phyloP scores from a whole-genome alignment of 371 early-diverging fungal species.

The Spraguea lophii region DNA sequence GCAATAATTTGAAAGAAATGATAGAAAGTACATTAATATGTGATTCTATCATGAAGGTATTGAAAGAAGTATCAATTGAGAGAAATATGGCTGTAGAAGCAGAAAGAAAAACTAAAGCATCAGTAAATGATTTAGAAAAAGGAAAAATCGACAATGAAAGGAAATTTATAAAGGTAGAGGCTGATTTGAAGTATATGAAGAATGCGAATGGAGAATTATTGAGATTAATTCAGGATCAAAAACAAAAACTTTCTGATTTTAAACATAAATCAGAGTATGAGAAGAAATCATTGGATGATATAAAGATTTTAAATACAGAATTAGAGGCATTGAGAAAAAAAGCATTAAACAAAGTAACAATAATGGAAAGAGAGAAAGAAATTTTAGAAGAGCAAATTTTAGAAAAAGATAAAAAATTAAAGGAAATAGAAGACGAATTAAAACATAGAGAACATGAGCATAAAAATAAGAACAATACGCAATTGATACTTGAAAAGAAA shows the following conservation, averaged over 20 bases:
- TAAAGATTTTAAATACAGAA: slow-evolving; percentile 18
- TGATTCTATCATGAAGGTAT: slow-evolving; percentile 32
- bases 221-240: slow-evolving; percentile 31
- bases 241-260: slow-evolving; percentile 7
- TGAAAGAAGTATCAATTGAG: slow-evolving; percentile 28
- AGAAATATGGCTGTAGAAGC: slow-evolving; percentile 11
- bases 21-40: slow-evolving; percentile 31
- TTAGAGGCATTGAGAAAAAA: slow-evolving; percentile 26
- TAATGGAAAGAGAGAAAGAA: slow-evolving; percentile 28
- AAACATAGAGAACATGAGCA: slow-evolving; percentile 19
- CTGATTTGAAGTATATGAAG: slow-evolving; percentile 13
- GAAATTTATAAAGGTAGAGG: slow-evolving; percentile 18
- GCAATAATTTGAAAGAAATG: slow-evolving; percentile 16
- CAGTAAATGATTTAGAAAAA: slow-evolving; percentile 1
- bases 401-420: slow-evolving; percentile 20
- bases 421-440: slow-evolving; percentile 1
- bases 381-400: slow-evolving; percentile 15
- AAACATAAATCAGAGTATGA: background rate
- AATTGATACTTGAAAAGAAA: slow-evolving; percentile 12
- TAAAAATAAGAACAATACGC: slow-evolving; percentile 7
- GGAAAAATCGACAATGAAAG: slow-evolving; percentile 9
- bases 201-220: slow-evolving; percentile 25
- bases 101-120: slow-evolving; percentile 3
- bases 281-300: slow-evolving; percentile 8
- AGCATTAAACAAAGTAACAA: slow-evolving; percentile 12